Evolutionary conservation across 2,329 filamentous ascomycete species (phyloP), one percentile per base, ranked within the genome.

Genomic region (Reticulascus tulasneorum): DNA sequence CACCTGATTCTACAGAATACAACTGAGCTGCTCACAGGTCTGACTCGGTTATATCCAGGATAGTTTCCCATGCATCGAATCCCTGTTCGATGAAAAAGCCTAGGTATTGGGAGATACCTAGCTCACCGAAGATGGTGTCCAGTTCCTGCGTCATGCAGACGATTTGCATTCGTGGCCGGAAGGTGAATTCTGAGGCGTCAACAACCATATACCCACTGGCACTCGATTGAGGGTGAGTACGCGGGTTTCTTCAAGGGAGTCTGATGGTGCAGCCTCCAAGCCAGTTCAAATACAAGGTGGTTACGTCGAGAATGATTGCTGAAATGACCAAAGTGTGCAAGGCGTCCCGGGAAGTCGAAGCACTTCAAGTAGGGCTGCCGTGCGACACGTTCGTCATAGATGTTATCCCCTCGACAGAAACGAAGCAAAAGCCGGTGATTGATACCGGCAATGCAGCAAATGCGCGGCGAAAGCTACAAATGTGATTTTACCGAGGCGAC

Each of bases 31-130:
- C 80, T 57, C 61, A 88, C 83, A 93, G 69, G 53, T 93, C 86
- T 17, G 84, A 85, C 60, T 91, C 86, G 42, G 86, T 88, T 35
- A 93, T 89, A 54, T 91, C 86, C 33, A 89, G 69, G 37, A 91
- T 81, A 1, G 82, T 89, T 22, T 88, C 84, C 86, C 86, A 91
- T 9, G 81, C 79, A 58, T 93, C 86, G 58, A 93, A 93, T 4
- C 86, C 86, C 60, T 91, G 85, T 35, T 86, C 78, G 27, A 86
- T 57, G 50, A 93, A 86, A 37, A 70, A 64, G 47, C 82, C 72
- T 41, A 86, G 74, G 64, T 93, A 91, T 62, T 89, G 84, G 63
- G 77, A 70, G 59, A 93, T 73, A 56, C 85, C 86, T 69, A 91
- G 71, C 70, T 86, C 83, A 63, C 77, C 73, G 56, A 91, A 79